Base-by-base conservation (phyloP, 352 stramenopile genomes). In the Globisporangium alternatum region DNA sequence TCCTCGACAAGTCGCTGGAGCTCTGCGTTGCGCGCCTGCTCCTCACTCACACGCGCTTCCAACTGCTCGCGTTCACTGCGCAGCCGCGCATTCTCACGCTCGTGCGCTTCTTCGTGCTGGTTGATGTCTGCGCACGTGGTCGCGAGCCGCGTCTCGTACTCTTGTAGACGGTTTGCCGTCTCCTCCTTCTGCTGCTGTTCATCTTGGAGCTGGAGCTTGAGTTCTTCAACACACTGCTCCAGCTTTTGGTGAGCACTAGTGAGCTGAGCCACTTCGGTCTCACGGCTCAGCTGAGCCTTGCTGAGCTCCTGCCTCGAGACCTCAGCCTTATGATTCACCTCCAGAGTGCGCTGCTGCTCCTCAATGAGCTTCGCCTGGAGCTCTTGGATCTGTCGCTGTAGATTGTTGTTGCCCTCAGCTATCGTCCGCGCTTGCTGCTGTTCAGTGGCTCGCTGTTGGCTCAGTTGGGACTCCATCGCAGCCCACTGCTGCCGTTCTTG, bases 61-160 rank as follows among this genome's bases (percentile, higher is more conserved):
- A 81, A 53, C 0, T 67, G 74, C 0, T 60, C 13, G 6, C 77
- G 69, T 17, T 87, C 76, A 5, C 52, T 66, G 2, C 72, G 76
- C 28, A 91, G 64, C 1, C 72, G 52, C 47, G 79, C 67, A 17
- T 80, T 80, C 62, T 95, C 81, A 7, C 65, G 69, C 44, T 91
- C 79, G 25, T 86, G 69, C 17, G 71, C 83, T 62, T 76, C 61
- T 67, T 95, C 81, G 54, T 93, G 86, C 39, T 88, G 72, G 12
- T 76, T 80, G 44, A 95, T 93, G 5, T 81, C 86, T 21, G 75
- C 64, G 15, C 83, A 91, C 25, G 84, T 92, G 37, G 71, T 90
- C 2, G 73, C 81, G 45, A 95, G 88, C 0, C 78, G 74, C 19
- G 68, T 64, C 53, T 93, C 86, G 49, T 95, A 93, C 47, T 93